Conservation (phyloP, 2,329 filamentous ascomycete species). For the Clonostachys solani region DNA sequence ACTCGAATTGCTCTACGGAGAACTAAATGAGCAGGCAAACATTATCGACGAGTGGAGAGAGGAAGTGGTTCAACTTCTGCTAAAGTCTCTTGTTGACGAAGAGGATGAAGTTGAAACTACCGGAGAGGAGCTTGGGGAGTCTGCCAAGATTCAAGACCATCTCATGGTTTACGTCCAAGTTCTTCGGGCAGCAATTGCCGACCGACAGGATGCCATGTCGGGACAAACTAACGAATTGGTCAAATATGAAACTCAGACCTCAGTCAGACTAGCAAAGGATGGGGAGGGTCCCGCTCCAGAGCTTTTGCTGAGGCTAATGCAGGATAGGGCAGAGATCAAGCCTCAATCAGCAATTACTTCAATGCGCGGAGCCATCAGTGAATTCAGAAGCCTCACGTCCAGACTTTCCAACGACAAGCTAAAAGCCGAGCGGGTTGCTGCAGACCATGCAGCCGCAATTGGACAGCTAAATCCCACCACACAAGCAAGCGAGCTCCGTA, state of each 20-base stretch:
- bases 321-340: constrained; percentile 39
- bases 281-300: constrained; percentile 70
- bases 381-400: constrained; percentile 61
- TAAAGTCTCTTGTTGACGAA: constrained; percentile 76
- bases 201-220: constrained; percentile 72
- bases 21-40: constrained; percentile 68
- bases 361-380: constrained; percentile 64
- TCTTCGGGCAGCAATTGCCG: constrained; percentile 70
- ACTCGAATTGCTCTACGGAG: constrained; percentile 58
- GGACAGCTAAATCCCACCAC: constrained; percentile 62
- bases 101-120: constrained; percentile 70
- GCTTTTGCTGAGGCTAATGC: constrained; percentile 47
- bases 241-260: constrained; percentile 64
- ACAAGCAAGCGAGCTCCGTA: constrained; percentile 64
- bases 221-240: constrained; percentile 74
- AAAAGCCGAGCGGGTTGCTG: too few relatives aligned
- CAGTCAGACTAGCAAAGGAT: constrained; percentile 54
- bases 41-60: constrained; percentile 73
- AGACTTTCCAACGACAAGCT: constrained; percentile 15
- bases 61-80: constrained; percentile 65
- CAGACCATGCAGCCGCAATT: constrained; percentile 36
- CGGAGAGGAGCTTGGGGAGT: constrained; percentile 86
- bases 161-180: constrained; percentile 82
- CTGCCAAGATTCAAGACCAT: constrained; percentile 83
- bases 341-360: constrained; percentile 52